Percentiles rank a stretch among this genome's conserved stretches.
These are phyloP conservation scores for Ochetophila trinervis DNA, from an alignment of 306 rosid genomes.

Conservation along the genomic window DNA sequence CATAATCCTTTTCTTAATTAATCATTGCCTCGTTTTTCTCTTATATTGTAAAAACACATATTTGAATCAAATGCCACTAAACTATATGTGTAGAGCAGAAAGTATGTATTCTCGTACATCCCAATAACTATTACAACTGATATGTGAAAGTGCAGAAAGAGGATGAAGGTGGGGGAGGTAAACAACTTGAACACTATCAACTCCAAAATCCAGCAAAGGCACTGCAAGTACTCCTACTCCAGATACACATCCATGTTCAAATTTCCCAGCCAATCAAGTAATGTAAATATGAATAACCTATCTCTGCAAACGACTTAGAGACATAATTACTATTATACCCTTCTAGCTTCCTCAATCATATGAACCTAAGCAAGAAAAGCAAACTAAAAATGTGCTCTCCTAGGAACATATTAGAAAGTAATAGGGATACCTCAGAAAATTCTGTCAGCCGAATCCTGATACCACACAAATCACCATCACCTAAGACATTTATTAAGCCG, in stretches of 20 bases:
- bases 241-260: no score
- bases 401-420: constrained; percentile 1
- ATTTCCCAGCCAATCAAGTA: no score
- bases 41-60: no score
- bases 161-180: no score
- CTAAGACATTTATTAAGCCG: constrained; percentile 34
- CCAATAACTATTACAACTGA: no score
- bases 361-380: constrained; percentile 24
- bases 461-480: constrained; percentile 39
- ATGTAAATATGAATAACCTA: neutral
- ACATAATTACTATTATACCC: neutral
- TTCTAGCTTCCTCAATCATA: constrained; percentile 23
- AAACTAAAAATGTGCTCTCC: constrained; percentile 13
- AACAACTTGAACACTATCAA: no score
- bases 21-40: neutral
- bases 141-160: no score
- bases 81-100: no score
- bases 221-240: no score
- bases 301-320: neutral
- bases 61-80: no score
- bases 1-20: neutral
- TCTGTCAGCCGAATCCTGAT: constrained; percentile 68
- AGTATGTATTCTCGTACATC: no score
- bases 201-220: no score
- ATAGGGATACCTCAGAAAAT: constrained; percentile 53